phyloP scores from a whole-genome alignment of 768 basidiomycete species.

The Termitomyces sp. region DNA sequence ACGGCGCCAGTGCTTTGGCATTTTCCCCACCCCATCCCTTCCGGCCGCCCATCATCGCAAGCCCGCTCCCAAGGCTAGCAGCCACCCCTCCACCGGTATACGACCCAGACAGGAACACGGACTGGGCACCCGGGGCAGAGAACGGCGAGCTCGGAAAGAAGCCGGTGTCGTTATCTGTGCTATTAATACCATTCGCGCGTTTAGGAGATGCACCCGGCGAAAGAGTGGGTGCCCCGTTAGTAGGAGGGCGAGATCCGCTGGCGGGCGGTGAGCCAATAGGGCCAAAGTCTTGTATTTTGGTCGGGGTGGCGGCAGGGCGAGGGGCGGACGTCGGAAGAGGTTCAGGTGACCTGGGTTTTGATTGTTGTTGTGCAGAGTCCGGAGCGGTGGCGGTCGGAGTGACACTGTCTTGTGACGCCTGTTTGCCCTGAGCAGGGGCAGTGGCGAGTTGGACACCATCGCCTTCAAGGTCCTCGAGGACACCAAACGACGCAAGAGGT shows the following conservation, averaged over 20 bases:
- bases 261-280: constrained; percentile 80
- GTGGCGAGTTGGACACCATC: constrained; percentile 33
- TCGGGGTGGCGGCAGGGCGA: constrained; percentile 36
- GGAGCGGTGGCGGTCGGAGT: neutral
- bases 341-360: constrained; percentile 34
- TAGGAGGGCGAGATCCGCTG: constrained; percentile 23
- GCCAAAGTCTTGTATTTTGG: constrained; percentile 53
- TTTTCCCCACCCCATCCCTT: constrained; percentile 28
- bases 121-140: constrained; percentile 64
- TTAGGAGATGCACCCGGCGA: constrained; percentile 59
- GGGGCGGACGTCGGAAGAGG: constrained; percentile 54
- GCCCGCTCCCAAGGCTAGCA: constrained; percentile 53
- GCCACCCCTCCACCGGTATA: constrained; percentile 45
- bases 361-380: constrained; percentile 1
- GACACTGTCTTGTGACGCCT: constrained; percentile 14
- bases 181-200: constrained; percentile 21
- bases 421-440: constrained; percentile 35
- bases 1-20: constrained; percentile 1
- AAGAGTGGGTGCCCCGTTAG: constrained; percentile 23
- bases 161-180: constrained; percentile 25
- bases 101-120: constrained; percentile 38
- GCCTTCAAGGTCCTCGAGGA: constrained; percentile 52
- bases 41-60: constrained; percentile 42
- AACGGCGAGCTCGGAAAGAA: constrained; percentile 64
- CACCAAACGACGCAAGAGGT: constrained; percentile 62